Evolutionary conservation across 352 stramenopile genomes (phyloP), one percentile per base, ranked within the genome.

Genomic region (Globisporangium sylvaticum): DNA sequence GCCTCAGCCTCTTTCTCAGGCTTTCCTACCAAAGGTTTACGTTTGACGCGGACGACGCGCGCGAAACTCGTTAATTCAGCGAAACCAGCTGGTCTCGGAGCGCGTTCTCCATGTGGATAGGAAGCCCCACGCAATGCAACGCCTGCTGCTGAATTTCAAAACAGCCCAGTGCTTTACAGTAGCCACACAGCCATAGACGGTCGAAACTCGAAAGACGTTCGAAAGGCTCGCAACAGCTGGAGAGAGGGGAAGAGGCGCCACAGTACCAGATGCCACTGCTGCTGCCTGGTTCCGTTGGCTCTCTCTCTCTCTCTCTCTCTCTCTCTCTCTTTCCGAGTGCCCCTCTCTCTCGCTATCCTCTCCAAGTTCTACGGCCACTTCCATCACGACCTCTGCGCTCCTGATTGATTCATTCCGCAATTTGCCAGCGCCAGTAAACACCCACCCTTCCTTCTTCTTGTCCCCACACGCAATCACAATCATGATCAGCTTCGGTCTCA

Each of bases 381-480:
- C 54, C 1, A 9, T 58, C n/a, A 18, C 50, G 4, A 3, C 37
- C 12, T n/a, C 52, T 54, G n/a, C 46, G 4, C 8, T 48, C 39
- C 39, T 48, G 15, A 48, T 48, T 59, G 27, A 46, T 46, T 59
- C 61, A 66, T 59, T 67, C 37, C 34, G 8, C 34, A 67, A 62
- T 67, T 50, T 61, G 53, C 62, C 52, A 4, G 9, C n/a, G 37
- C 24, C 55, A 44, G 25, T 37, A 44, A 58, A 66, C 46, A 46
- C 8, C 42, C 4, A 5, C 1, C 27, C 27, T 52, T 1, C 22
- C 54, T 14, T 29, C 58, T 50, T 14, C 22, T 48, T 48, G 9
- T 48, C 15, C 7, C 0, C 24, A 39, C 29, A 5, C 20, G 10
- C 53, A 18, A 15, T 10, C 46, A 25, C 4, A 32, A 68, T 3